Base-by-base conservation (phyloP, 495 filamentous ascomycete genomes). In the Glonium stellatum region DNA sequence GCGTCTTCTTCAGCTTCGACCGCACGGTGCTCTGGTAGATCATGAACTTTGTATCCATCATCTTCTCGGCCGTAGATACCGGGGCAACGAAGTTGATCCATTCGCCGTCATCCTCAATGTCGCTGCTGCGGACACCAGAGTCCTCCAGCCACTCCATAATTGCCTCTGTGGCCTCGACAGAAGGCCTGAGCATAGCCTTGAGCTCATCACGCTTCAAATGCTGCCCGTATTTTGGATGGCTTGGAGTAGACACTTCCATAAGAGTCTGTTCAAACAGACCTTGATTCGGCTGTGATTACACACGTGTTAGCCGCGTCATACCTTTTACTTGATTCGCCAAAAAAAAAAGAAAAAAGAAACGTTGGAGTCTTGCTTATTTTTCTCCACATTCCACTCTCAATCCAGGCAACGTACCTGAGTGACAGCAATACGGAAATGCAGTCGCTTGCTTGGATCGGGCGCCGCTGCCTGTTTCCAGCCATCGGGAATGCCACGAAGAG, bases 171-270 rank as follows among this genome's bases (percentile, higher is more conserved):
- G 67, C 63, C 19, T 66, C 64, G 22, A 42, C 21, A 25, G 42
- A 34, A 0, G 72, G 68, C 34, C 63, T 67, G 50, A 72, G 65
- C 11, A 72, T 56, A 5, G 62, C 64, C 49, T 69, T 70, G 34
- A 74, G 60, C 42, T 76, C 69, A 19, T 83, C 76, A n/a, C 78
- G 75, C 54, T 76, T 79, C 76, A 89, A 77, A 58, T 88, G 81
- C 50, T 79, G 70, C 1, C 87, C 87, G 69, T 89, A 89, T 4
- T 69, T 73, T 2, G 75, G 70, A 61, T 86, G 78, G 4, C 75
- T 75, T 3, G 86, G 87, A 3, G 81, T 83, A 18, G 84, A 84
- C 34, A 90, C 74, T 9, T 84, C 78, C 35, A 84, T 73, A 22
- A 88, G 76, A 19, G 72, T 77, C 57, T 82, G 73, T 67, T 89